Conservation (phyloP, 202 grass and related monocot species). For the Eragrostis tef region DNA sequence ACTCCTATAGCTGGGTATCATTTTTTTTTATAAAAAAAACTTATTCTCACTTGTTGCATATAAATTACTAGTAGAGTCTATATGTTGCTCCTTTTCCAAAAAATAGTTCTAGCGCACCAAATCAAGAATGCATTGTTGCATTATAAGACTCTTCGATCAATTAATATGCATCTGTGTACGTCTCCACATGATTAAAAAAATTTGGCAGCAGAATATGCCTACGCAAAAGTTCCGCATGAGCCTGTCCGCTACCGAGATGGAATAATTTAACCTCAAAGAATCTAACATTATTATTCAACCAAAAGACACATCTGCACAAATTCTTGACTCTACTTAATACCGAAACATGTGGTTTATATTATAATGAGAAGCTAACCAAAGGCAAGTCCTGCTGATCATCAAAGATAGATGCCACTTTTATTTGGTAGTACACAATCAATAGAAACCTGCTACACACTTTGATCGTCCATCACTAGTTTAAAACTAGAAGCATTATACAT, state of each 20-base stretch:
- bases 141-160: background rate
- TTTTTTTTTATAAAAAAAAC: background rate
- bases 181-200: conserved; percentile 33
- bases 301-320: conserved; percentile 44
- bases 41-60: background rate
- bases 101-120: background rate
- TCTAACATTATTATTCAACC: conserved; percentile 38
- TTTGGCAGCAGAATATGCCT: conserved; percentile 29
- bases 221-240: conserved; percentile 34
- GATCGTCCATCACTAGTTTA: conserved; percentile 48
- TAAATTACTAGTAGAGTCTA: background rate
- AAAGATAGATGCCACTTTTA: conserved; percentile 55
- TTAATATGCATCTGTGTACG: conserved; percentile 3
- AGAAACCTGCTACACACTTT: conserved; percentile 66
- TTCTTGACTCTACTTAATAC: conserved; percentile 50
- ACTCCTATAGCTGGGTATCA: background rate
- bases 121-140: background rate
- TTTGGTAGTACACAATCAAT: conserved; percentile 54
- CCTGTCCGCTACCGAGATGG: conserved; percentile 40
- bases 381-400: conserved; percentile 22
- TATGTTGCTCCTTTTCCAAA: background rate
- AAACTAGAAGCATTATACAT: conserved; percentile 48
- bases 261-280: conserved; percentile 44
- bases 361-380: conserved; percentile 47
- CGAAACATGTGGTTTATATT: conserved; percentile 39